phyloP scores from a whole-genome alignment of 2,329 filamentous ascomycete genomes.

The Ceratocystis harringtonii region DNA sequence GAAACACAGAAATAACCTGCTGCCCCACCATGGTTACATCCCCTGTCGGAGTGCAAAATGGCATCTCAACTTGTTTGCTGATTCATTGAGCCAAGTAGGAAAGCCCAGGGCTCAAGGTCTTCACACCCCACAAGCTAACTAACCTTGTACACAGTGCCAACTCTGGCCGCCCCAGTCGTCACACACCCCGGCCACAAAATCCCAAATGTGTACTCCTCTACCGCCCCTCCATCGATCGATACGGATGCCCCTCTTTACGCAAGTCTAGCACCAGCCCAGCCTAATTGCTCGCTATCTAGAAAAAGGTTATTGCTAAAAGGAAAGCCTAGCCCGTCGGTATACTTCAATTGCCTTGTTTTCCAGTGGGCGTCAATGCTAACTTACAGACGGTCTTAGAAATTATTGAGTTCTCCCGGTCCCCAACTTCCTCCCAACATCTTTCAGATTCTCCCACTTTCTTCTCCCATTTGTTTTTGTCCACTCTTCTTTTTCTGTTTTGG shows the following conservation, averaged over 20 bases:
- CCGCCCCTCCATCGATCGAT: constrained; percentile 4
- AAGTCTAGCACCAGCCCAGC: neutral
- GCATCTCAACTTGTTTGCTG: neutral
- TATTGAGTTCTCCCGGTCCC: constrained; percentile 7
- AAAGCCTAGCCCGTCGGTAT: neutral
- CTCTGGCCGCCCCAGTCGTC: neutral
- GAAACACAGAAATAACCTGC: neutral
- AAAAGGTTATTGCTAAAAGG: neutral
- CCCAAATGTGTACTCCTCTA: neutral
- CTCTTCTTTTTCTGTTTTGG: neutral
- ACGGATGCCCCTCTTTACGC: constrained; percentile 3
- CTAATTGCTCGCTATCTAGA: neutral
- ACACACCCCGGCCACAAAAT: neutral
- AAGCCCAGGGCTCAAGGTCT: neutral
- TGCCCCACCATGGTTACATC: neutral
- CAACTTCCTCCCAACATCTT: constrained; percentile 12
- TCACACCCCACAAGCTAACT: neutral
- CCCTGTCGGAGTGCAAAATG: neutral
- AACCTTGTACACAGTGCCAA: neutral
- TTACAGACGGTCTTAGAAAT: constrained; percentile 3
- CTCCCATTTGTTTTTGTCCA: neutral
- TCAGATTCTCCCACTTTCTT: constrained; percentile 4
- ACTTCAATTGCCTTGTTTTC: neutral
- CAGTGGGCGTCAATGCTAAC: constrained; percentile 1
- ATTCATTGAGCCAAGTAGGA: neutral